Conservation (phyloP, 805 yeast genomes). For the Crinitomyces ghanaensis region DNA sequence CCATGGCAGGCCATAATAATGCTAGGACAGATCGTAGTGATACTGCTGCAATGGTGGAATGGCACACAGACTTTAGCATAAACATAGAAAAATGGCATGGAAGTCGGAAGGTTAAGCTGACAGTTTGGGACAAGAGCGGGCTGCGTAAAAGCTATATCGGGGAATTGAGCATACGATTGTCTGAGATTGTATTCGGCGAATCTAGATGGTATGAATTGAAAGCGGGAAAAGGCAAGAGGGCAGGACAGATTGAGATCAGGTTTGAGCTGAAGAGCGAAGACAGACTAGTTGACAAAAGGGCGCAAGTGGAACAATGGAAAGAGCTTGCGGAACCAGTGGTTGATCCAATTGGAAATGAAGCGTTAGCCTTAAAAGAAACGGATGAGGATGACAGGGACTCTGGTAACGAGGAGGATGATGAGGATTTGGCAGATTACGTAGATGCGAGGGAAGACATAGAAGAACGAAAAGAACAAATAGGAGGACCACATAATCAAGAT, state of each 20-base stretch:
- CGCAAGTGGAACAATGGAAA: not conserved
- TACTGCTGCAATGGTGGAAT: constrained; percentile 57
- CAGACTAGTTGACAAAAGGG: not conserved
- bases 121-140: constrained; percentile 23
- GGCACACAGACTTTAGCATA: constrained; percentile 57
- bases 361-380: not conserved
- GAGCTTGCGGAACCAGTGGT: not conserved
- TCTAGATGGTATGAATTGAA: constrained; percentile 4
- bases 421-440: constrained; percentile 4
- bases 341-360: constrained; percentile 1
- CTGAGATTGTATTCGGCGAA: not conserved
- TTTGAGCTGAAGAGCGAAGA: constrained; percentile 1
- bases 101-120: constrained; percentile 9
- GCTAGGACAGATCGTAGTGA: too few species aligned
- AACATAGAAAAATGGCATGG: constrained; percentile 26
- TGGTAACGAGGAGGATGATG: constrained; percentile 2
- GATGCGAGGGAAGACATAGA: constrained; percentile 1
- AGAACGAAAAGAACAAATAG: not conserved
- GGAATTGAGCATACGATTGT: constrained; percentile 5
- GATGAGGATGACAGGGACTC: constrained; percentile 2
- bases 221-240: constrained; percentile 1
- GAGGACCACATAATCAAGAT: too few species aligned
- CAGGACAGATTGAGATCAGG: not conserved
- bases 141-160: constrained; percentile 15
- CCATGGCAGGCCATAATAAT: too few species aligned